Percentiles rank a stretch among this genome's conserved stretches.
phyloP scores from a whole-genome alignment of 495 filamentous ascomycete genomes.

The Penicillium pancosmium region DNA sequence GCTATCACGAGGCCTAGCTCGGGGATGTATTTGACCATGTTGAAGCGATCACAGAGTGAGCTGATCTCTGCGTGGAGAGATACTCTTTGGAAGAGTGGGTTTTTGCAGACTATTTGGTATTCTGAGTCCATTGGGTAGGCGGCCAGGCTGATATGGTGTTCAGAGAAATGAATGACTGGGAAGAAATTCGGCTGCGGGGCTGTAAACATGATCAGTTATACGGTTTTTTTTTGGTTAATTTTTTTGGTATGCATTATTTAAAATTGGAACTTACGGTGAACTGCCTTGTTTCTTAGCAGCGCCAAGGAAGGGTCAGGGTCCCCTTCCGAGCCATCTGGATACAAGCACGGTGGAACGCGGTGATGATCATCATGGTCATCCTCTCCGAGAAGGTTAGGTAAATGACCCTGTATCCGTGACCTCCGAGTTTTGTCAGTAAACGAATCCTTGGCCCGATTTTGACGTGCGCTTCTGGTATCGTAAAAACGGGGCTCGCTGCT shows the following conservation, averaged over 20 bases:
- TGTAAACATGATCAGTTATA: background rate
- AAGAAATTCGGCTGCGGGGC: constrained; percentile 31
- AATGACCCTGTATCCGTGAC: background rate
- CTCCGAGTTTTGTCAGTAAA: background rate
- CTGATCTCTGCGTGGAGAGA: constrained; percentile 42
- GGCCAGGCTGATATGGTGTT: constrained; percentile 60
- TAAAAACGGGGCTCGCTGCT: background rate
- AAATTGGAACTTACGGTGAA: constrained; percentile 20
- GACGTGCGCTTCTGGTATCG: background rate
- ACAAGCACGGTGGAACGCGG: constrained; percentile 2
- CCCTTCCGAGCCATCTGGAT: constrained; percentile 1
- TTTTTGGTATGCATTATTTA: background rate
- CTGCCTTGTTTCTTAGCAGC: constrained; percentile 1
- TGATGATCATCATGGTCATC: constrained; percentile 18
- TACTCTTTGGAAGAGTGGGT: constrained; percentile 48
- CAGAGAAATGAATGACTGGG: constrained; percentile 61
- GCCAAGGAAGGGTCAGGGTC: constrained; percentile 3
- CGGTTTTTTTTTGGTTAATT: background rate
- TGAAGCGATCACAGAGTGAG: constrained; percentile 64
- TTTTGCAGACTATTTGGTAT: constrained; percentile 50
- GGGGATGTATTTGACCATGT: constrained; percentile 74
- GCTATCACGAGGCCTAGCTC: constrained; percentile 77
- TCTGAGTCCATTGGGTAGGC: constrained; percentile 44
- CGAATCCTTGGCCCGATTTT: background rate
- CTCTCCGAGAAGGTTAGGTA: constrained; percentile 23